These are phyloP conservation scores for Aleurites moluccanus DNA, from an alignment of 441 rosid species.

Conservation along the genomic window DNA sequence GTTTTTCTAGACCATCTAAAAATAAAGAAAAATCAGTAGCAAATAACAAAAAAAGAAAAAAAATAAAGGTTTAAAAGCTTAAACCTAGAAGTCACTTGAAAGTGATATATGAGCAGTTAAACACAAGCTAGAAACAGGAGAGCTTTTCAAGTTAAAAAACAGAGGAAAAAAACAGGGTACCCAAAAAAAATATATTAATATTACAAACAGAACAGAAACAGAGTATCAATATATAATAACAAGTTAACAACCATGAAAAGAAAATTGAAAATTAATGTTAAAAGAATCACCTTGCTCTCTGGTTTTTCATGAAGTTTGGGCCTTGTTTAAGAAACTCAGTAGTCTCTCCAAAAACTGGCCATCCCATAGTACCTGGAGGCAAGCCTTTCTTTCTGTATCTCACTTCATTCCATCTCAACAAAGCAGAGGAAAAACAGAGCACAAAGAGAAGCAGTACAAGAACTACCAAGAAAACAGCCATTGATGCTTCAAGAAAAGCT, in stretches of 20 bases:
- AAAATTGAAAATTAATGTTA: neutral
- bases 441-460: slow-evolving; percentile 39
- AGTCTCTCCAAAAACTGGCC: slow-evolving; percentile 95
- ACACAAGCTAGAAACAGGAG: slow-evolving; percentile 1
- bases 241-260: neutral
- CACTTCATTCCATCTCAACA: slow-evolving; percentile 80
- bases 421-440: slow-evolving; percentile 57
- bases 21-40: slow-evolving; percentile 1
- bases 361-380: slow-evolving; percentile 97
- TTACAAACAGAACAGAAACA: slow-evolving; percentile 14
- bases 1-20: neutral
- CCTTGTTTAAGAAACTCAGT: slow-evolving; percentile 93
- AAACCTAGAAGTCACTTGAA: slow-evolving; percentile 8
- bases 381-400: slow-evolving; percentile 74
- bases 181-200: neutral
- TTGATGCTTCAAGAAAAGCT: slow-evolving; percentile 35
- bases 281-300: slow-evolving; percentile 57
- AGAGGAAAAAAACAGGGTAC: slow-evolving; percentile 1
- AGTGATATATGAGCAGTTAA: slow-evolving; percentile 21
- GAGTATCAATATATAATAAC: neutral
- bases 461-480: slow-evolving; percentile 59
- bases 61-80: neutral
- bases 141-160: neutral
- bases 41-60: neutral
- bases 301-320: slow-evolving; percentile 87